Base-by-base conservation (phyloP, 2,329 filamentous ascomycete genomes). In the Monilinia laxa region DNA sequence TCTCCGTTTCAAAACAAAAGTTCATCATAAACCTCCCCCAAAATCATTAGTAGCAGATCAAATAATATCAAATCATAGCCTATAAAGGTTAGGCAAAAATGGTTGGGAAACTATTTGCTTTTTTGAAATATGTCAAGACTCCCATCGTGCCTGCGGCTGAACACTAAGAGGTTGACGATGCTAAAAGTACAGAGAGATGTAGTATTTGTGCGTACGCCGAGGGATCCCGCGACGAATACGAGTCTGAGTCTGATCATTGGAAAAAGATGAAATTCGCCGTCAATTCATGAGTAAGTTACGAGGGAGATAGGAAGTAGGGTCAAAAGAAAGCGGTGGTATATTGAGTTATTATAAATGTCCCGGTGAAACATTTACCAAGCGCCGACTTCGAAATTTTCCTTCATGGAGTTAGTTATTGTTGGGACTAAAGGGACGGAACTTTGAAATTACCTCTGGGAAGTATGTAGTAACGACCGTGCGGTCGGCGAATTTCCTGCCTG, bases 381-480 rank as follows among this genome's bases (percentile, higher is more conserved):
- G 54, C 72, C 68, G 42, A 77, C 76, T 75, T 98, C 94, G 74
- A 97, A 98, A 77, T 96, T 97, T 80, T 98, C 94, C 88, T 93
- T 70, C 45, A 47, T 18, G 68, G 67, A 71, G 25, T 66, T 53
- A 67, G 73, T 82, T 75, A 81, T 78, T 69, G 58, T 40, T 45
- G 35, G 5, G 59, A 18, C 60, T 7, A 25, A 53, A 62, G 47
- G 7, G 49, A 49, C 62, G 20, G 31, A 28, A 16, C 0, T 53
- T 4, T 12, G 7, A 45, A 62, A 69, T 78, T 81, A 92, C 91
- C 85, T 98, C 96, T 28, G 93, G 91, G 78, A 97, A 99, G 80
- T 95, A 97, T 4, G 95, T 98, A 3, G 92, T 93, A 16, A 99
- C 93, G 38, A 99, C 96, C 4, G 95, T 99, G 73, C 96, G 87